These are phyloP conservation scores for Boletus huronensis DNA, from an alignment of 768 basidiomycete species.

Conservation along the genomic window DNA sequence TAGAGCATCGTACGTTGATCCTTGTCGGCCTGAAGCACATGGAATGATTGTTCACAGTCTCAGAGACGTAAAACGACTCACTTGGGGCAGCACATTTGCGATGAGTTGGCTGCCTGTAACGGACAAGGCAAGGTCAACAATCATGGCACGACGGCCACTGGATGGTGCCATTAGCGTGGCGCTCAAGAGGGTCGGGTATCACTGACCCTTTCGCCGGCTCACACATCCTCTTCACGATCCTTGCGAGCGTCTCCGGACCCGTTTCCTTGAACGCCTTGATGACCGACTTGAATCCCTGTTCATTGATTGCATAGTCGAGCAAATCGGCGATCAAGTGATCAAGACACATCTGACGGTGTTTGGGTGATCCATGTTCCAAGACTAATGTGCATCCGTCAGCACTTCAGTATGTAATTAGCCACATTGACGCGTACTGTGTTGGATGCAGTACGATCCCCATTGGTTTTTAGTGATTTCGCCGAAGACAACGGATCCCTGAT, in stretches of 20 bases:
- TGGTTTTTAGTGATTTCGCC: conserved; percentile 80
- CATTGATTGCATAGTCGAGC: conserved; percentile 74
- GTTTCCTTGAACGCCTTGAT: conserved; percentile 86
- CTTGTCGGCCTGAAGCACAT: conserved; percentile 63
- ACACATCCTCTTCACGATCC: conserved; percentile 77
- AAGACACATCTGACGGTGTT: conserved; percentile 72
- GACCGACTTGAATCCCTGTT: conserved; percentile 86
- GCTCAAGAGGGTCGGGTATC: neutral
- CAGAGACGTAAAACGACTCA: conserved; percentile 30
- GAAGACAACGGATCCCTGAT: conserved; percentile 64
- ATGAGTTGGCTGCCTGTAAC: conserved; percentile 84
- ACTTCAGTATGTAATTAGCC: neutral
- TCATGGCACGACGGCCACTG: conserved; percentile 74
- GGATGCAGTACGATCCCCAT: conserved; percentile 86
- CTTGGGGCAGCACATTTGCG: conserved; percentile 74
- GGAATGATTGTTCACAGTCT: conserved; percentile 7
- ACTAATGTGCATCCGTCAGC: conserved; percentile 40
- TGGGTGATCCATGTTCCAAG: conserved; percentile 78
- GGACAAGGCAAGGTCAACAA: conserved; percentile 82
- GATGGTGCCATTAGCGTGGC: conserved; percentile 19
- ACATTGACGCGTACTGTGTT: conserved; percentile 63
- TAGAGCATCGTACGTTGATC: conserved; percentile 80
- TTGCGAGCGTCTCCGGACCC: conserved; percentile 69
- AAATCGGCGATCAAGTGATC: conserved; percentile 75
- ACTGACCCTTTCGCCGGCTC: conserved; percentile 76